Evolutionary conservation across 805 yeast genomes (phyloP).

Genomic region (Clavispora vitiphila): DNA sequence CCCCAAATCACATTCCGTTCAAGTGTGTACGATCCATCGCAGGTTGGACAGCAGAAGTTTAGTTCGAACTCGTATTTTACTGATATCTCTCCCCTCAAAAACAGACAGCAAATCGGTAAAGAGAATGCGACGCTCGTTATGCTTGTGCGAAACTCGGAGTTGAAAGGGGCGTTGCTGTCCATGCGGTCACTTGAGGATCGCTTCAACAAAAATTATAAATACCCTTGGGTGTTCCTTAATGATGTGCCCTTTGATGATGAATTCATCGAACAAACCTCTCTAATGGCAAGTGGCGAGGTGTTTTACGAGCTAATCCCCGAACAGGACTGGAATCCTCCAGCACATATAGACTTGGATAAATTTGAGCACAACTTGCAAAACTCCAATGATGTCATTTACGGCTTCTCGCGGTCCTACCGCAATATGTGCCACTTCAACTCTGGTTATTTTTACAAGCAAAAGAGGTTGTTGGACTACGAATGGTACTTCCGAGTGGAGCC

Average conservation of each 20-base stretch:
- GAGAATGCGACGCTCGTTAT: constrained; percentile 86
- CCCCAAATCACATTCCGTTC: background rate
- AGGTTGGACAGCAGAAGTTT: constrained; percentile 12
- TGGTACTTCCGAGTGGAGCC: constrained; percentile 64
- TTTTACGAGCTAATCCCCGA: constrained; percentile 37
- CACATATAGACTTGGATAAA: constrained; percentile 26
- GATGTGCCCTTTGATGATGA: constrained; percentile 39
- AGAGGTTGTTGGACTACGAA: constrained; percentile 40
- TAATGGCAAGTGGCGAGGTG: constrained; percentile 41
- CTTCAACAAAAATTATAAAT: constrained; percentile 33
- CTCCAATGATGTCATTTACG: constrained; percentile 35
- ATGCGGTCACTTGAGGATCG: constrained; percentile 42
- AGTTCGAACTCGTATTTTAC: constrained; percentile 14
- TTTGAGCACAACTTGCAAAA: constrained; percentile 21
- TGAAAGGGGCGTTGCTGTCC: constrained; percentile 58
- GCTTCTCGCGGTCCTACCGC: constrained; percentile 47
- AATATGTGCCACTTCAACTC: constrained; percentile 74
- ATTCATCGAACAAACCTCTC: constrained; percentile 37
- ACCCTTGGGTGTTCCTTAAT: constrained; percentile 43
- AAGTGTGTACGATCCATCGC: constrained; percentile 12
- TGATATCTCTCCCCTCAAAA: constrained; percentile 19
- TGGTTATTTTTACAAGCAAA: constrained; percentile 52
- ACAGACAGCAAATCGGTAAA: constrained; percentile 37
- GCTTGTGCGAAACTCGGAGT: constrained; percentile 80
- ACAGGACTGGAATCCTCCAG: constrained; percentile 39